phyloP scores from a whole-genome alignment of 768 basidiomycete species.

The Mrakia gelida region DNA sequence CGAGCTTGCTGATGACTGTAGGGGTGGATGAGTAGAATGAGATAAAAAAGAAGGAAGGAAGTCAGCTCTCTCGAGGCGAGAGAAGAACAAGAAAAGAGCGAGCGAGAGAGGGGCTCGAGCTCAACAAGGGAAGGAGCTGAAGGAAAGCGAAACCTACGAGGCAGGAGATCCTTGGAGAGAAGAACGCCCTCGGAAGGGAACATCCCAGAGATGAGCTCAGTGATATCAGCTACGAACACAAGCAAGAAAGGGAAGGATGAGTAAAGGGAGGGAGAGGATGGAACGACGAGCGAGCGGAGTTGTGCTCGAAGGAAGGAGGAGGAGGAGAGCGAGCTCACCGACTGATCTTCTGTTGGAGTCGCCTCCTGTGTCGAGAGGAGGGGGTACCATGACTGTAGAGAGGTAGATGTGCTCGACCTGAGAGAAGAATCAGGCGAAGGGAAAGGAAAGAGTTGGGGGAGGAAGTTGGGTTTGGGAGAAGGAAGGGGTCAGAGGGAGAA shows the following conservation, averaged over 20 bases:
- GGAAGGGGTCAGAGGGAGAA: too few species aligned
- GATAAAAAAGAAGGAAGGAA: background rate
- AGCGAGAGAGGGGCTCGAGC: background rate
- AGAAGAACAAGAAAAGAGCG: background rate
- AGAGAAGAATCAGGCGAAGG: too few species aligned
- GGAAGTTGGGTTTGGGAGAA: too few species aligned
- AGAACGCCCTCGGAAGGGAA: background rate
- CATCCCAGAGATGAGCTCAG: background rate
- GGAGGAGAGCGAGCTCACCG: too few species aligned
- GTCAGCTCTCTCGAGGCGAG: background rate
- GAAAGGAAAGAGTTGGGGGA: too few species aligned
- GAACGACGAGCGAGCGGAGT: background rate
- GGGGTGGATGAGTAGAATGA: background rate
- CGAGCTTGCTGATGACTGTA: conserved; percentile 14
- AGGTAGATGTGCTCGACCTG: too few species aligned
- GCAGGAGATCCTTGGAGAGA: conserved; percentile 2
- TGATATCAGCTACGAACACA: conserved; percentile 2
- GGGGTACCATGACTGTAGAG: too few species aligned
- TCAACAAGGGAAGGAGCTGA: background rate
- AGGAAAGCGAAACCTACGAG: background rate
- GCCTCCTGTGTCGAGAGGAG: too few species aligned
- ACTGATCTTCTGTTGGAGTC: too few species aligned
- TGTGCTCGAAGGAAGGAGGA: too few species aligned
- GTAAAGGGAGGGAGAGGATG: background rate
- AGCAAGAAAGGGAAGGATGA: background rate